Evolutionary conservation across 2,329 filamentous ascomycete species (phyloP), one percentile per base, ranked within the genome.

Genomic region (Sporothrix curviconia): DNA sequence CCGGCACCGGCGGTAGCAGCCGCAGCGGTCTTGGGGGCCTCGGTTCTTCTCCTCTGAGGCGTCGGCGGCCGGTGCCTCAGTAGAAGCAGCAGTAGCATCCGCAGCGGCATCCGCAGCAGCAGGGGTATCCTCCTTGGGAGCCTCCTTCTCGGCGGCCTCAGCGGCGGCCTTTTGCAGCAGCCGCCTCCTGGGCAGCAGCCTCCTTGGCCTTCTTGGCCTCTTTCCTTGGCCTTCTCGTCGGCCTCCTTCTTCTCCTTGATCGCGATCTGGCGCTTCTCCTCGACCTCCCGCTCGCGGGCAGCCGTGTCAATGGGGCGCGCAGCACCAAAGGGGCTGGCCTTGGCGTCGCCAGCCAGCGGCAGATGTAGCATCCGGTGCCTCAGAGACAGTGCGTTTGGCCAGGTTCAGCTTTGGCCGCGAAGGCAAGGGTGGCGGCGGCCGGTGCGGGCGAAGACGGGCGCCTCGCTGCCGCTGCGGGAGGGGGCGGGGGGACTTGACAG

Each of bases 301-400:
- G 90, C 89, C 47, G 92, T 97, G 73, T 99, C 92, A 66, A 97
- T 96, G 56, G 94, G 94, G 61, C 88, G 86, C 57, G 94, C 94
- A 60, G 89, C 92, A 66, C 94, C 94, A 70, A 99, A 99, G 40
- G 91, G 91, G 72, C 87, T 97, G 25, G 91, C 82, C 78, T 96
- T 97, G 42, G 89, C 77, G 66, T 94, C 87, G 30, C 74, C 77
- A 24, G 80, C n/a, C 50, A 9, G 76, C 71, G 11, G 84, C 76
- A 19, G 80, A 75, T 34, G 74, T 63, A 9, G 74, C 67, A 60
- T 82, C 81, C 4, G 76, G 68, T 3, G 77, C 79, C 66, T 95
- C 92, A 0, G 92, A 86, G 12, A 96, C 89, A 4, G 92, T 96
- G 64, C 94, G 85, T 81, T 97, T 97, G 63, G 85, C 76, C 25